Conservation (phyloP, 1,139 yeast genomes). For the Pichia sorboxylosa region DNA sequence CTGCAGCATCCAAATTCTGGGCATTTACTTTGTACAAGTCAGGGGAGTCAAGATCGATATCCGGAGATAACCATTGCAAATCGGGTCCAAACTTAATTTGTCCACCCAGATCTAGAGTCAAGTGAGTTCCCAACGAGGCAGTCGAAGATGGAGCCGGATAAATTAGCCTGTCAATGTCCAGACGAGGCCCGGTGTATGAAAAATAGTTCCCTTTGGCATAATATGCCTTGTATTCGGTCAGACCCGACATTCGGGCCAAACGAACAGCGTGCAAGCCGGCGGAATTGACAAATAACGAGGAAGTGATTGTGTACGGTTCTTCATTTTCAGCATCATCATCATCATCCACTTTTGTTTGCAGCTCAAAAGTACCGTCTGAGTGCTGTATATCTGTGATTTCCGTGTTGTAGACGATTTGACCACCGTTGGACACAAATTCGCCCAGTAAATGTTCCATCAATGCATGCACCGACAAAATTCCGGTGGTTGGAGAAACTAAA, state of each 20-base stretch:
- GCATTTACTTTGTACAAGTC: slow-evolving; percentile 26
- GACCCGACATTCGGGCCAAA: slow-evolving; percentile 58
- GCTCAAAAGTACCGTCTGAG: slow-evolving; percentile 19
- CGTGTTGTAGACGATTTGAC: slow-evolving; percentile 47
- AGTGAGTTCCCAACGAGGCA: slow-evolving; percentile 75
- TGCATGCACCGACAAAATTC: slow-evolving; percentile 75
- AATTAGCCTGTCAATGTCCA: slow-evolving; percentile 36
- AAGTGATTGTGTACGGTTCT: slow-evolving; percentile 36
- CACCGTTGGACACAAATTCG: slow-evolving; percentile 41
- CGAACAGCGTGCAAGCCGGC: slow-evolving; percentile 71
- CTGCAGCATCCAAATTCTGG: slow-evolving; percentile 42
- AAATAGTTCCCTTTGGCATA: slow-evolving; percentile 84
- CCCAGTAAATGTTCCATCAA: slow-evolving; percentile 49
- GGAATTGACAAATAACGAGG: slow-evolving; percentile 55
- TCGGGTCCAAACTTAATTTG: slow-evolving; percentile 82
- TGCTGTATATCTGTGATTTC: slow-evolving; percentile 36
- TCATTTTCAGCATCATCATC: slow-evolving; percentile 17
- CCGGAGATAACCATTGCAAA: slow-evolving; percentile 59
- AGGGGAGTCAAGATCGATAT: slow-evolving; percentile 33
- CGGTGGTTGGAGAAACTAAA: slow-evolving; percentile 72
- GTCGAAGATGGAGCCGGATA: slow-evolving; percentile 66
- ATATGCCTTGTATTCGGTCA: slow-evolving; percentile 41
- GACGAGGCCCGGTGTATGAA: slow-evolving; percentile 33
- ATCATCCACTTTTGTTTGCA: slow-evolving; percentile 18
- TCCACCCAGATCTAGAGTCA: slow-evolving; percentile 76